Evolutionary conservation across 495 filamentous ascomycete species (phyloP), one percentile per base, ranked within the genome.

Genomic region (Penicillium salamii): DNA sequence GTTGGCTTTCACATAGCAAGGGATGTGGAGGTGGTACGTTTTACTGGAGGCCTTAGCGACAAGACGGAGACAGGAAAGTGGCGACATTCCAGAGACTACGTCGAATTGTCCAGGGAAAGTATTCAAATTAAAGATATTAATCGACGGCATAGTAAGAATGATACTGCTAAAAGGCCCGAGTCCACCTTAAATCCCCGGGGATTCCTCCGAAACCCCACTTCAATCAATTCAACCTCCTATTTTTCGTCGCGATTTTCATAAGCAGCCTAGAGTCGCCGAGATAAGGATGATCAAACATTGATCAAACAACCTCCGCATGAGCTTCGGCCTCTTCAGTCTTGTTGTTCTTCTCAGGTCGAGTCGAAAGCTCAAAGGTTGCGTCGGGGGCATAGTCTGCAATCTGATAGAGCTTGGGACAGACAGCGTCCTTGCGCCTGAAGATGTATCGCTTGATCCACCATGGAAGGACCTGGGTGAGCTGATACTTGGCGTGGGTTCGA

Each of bases 1-100:
- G n/a, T 81, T 81, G 11, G 84, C 80, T 38, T 85, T 86, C 44
- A 87, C 80, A 53, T 79, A 77, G 65, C 84, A 88, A 21, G 69
- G 54, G 21, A 78, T 59, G n/a, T 74, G 67, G 9, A 78, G 68
- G 38, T 46, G 65, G 41, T 65, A 70, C 19, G 21, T 32, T 14
- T 29, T 39, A 24, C n/a, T 14, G 14, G 51, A 42, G 34, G 40
- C 17, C 41, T 28, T 37, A 18, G 45, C 45, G 33, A 70, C 18
- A 14, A 70, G 56, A 36, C 67, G 68, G 12, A 69, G 53, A 11
- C 64, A 45, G 1, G 62, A n/a, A n/a, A n/a, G 28, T 12, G 51
- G 26, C 34, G 52, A 50, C 58, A 61, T 59, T 20, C 13, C 11
- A 3, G 23, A 13, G 24, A 28, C n/a, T n/a, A n/a, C n/a, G n/a